phyloP scores from a whole-genome alignment of 164 flowering plant species.

The Annona squamosa region DNA sequence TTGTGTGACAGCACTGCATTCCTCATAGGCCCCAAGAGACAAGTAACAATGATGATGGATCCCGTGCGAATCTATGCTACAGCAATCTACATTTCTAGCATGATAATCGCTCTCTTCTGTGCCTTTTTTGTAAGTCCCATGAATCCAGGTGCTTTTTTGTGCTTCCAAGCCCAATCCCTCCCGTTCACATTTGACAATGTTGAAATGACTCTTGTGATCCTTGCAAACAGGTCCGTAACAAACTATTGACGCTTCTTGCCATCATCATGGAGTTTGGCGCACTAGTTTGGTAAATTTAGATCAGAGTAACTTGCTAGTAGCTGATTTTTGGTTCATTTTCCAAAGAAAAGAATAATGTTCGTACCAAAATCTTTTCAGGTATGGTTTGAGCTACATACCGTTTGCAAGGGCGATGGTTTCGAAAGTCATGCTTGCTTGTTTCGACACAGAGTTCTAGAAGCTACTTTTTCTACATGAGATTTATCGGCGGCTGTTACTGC shows the following conservation, averaged over 20 bases:
- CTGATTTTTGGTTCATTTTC: not conserved
- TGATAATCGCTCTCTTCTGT: conserved; percentile 71
- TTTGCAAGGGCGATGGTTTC: conserved; percentile 86
- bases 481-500: not conserved
- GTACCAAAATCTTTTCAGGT: conserved; percentile 42
- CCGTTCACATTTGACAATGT: not conserved
- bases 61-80: conserved; percentile 96
- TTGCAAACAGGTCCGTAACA: conserved; percentile 64
- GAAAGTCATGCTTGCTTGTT: conserved; percentile 57
- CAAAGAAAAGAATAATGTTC: not conserved
- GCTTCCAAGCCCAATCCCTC: not conserved
- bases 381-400: conserved; percentile 91
- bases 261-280: conserved; percentile 81
- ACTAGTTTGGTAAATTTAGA: conserved; percentile 60
- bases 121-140: conserved; percentile 78
- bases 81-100: conserved; percentile 69
- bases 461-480: conserved; percentile 2
- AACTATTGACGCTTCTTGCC: conserved; percentile 77
- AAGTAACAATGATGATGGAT: conserved; percentile 91
- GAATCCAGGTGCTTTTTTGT: not conserved
- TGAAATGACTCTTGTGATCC: not conserved
- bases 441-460: conserved; percentile 80
- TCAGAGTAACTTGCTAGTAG: not conserved
- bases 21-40: conserved; percentile 88
- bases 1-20: conserved; percentile 90